A percentile compares a stretch with the other conserved stretches of the same genome.
Conservation (phyloP, 2,329 filamentous ascomycete species). For the Niveomyces coronatus region DNA sequence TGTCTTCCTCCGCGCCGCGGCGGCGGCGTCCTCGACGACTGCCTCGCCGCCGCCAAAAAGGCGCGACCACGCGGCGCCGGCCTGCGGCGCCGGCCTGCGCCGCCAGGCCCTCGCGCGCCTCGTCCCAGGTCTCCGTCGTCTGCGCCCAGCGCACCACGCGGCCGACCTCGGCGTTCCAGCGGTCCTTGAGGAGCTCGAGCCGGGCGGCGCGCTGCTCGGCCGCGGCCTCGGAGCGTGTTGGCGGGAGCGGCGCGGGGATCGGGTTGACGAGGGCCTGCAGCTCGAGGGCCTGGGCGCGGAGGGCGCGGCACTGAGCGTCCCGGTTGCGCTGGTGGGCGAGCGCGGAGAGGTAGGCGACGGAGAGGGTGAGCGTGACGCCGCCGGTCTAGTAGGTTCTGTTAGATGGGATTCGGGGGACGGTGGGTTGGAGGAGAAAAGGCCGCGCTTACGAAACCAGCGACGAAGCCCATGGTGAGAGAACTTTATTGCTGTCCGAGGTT, state of each 20-base stretch:
- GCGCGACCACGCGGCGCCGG: constrained; percentile 34
- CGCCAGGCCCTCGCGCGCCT: constrained; percentile 49
- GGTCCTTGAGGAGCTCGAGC: constrained; percentile 60
- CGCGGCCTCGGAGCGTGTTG: constrained; percentile 39
- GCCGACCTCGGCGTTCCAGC: constrained; percentile 68
- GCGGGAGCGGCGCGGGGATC: constrained; percentile 34
- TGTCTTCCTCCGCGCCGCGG: constrained; percentile 23
- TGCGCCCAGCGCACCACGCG: constrained; percentile 56
- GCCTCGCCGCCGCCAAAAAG: constrained; percentile 21
- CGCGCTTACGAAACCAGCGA: constrained; percentile 58
- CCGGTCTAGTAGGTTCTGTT: constrained; percentile 45
- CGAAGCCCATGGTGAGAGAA: constrained; percentile 53
- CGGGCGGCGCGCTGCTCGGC: constrained; percentile 44
- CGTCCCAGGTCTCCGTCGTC: constrained; percentile 54
- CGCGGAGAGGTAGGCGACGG: constrained; percentile 60
- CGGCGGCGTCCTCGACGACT: constrained; percentile 19
- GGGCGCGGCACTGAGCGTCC: constrained; percentile 42
- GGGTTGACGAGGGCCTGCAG: constrained; percentile 43
- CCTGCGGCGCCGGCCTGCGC: constrained; percentile 39
- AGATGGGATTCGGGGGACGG: not conserved
- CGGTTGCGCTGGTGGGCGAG: constrained; percentile 61
- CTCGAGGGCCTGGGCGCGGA: constrained; percentile 46
- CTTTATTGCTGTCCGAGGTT: constrained; percentile 5
- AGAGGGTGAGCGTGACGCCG: constrained; percentile 65
- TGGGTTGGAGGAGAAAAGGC: not conserved